phyloP scores from a whole-genome alignment of 495 filamentous ascomycete genomes.

The Aspergillus ellipticus region DNA sequence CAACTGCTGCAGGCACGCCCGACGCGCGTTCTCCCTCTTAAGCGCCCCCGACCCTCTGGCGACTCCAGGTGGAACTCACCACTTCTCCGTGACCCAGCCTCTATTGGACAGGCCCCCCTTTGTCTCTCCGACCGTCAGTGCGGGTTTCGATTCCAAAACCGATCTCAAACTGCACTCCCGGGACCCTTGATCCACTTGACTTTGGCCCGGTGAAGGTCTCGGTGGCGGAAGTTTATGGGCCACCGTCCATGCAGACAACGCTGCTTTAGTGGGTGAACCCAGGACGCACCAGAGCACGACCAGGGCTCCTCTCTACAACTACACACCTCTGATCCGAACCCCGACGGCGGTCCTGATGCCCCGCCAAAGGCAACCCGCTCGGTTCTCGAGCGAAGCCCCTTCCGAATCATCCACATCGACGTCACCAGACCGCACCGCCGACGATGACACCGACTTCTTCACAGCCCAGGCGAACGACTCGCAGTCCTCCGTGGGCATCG shows the following conservation, averaged over 20 bases:
- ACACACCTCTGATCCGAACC: not conserved
- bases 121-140: not conserved
- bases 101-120: not conserved
- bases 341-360: constrained; percentile 27
- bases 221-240: not conserved
- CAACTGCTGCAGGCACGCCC: constrained; percentile 16
- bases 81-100: not conserved
- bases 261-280: not conserved
- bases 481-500: constrained; percentile 79
- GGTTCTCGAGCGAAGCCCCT: constrained; percentile 44
- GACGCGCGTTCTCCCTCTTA: constrained; percentile 17
- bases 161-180: not conserved
- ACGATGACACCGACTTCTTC: constrained; percentile 94
- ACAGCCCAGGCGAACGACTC: constrained; percentile 81
- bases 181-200: not conserved
- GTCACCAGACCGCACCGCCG: constrained; percentile 75
- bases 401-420: constrained; percentile 71
- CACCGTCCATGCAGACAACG: not conserved
- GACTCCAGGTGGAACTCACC: not conserved
- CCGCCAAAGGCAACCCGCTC: constrained; percentile 37
- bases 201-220: not conserved
- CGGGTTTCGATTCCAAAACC: not conserved
- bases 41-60: not conserved
- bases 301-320: not conserved
- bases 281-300: constrained; percentile 6